Conservation (phyloP, 2,329 filamentous ascomycete species). For the Aureobasidium uvarum region DNA sequence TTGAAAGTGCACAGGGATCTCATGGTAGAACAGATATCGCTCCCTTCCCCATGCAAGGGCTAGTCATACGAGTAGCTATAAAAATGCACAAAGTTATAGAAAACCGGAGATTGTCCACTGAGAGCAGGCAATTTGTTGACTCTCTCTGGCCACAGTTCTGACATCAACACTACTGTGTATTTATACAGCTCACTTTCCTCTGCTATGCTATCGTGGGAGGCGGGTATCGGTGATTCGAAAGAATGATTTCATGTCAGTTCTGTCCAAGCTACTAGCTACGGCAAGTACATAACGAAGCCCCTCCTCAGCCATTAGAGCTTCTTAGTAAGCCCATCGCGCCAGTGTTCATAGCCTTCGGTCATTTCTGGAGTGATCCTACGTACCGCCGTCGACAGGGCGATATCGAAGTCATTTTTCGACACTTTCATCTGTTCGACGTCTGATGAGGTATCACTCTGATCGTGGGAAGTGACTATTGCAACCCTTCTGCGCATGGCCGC, state of each 20-base stretch:
- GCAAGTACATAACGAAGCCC: neutral
- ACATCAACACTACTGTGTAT: neutral
- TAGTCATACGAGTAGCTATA: neutral
- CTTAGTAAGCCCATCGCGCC: slow-evolving; percentile 25
- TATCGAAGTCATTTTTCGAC: slow-evolving; percentile 45
- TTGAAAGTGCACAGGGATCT: neutral
- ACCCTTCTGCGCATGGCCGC: slow-evolving; percentile 29
- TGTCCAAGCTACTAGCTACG: neutral
- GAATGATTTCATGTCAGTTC: neutral
- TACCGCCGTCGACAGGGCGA: slow-evolving; percentile 46
- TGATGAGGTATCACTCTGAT: slow-evolving; percentile 28
- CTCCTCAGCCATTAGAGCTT: neutral
- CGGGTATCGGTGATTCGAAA: neutral
- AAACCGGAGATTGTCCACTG: too few relatives aligned
- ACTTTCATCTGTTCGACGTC: slow-evolving; percentile 35
- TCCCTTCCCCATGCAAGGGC: neutral
- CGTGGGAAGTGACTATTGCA: neutral
- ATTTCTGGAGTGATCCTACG: slow-evolving; percentile 61
- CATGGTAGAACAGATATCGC: too few relatives aligned
- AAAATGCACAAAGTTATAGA: neutral
- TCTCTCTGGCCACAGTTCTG: neutral
- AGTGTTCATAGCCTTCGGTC: slow-evolving; percentile 55
- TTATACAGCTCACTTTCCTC: neutral
- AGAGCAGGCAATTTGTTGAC: neutral
- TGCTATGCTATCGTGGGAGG: neutral